phyloP scores from a whole-genome alignment of 1,139 yeast species.

The Spencermartinsiella ligniputridi region DNA sequence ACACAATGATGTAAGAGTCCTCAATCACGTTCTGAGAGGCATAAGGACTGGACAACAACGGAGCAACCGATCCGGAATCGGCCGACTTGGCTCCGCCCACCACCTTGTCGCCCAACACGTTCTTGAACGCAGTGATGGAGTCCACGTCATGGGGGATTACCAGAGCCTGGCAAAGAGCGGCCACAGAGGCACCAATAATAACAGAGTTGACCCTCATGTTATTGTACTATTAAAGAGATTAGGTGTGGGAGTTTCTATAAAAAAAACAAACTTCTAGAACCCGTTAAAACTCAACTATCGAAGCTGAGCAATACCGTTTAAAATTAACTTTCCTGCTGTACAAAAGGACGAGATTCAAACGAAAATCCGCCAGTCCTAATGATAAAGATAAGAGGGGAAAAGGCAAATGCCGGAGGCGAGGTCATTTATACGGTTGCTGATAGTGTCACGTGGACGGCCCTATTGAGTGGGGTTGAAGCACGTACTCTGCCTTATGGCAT shows the following conservation, averaged over 20 bases:
- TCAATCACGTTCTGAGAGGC: conserved; percentile 51
- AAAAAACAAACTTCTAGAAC: background rate
- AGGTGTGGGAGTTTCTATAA: no score
- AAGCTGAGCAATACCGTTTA: background rate
- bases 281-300: no score
- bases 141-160: conserved; percentile 49
- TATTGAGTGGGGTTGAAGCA: no score
- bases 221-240: conserved; percentile 1
- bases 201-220: conserved; percentile 33
- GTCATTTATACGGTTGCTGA: no score
- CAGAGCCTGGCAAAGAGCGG: conserved; percentile 53
- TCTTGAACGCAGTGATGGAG: conserved; percentile 22
- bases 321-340: no score
- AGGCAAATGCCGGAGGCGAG: no score
- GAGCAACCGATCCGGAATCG: conserved; percentile 29
- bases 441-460: no score
- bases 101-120: conserved; percentile 26
- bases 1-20: conserved; percentile 72
- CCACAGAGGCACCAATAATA: conserved; percentile 45
- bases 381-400: no score
- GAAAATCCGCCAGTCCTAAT: no score
- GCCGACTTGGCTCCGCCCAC: conserved; percentile 19
- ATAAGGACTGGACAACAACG: conserved; percentile 39
- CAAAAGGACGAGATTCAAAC: no score
- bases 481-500: no score